Conservation (phyloP, 2,329 filamentous ascomycete genomes). For the Microthyrium microscopicum region DNA sequence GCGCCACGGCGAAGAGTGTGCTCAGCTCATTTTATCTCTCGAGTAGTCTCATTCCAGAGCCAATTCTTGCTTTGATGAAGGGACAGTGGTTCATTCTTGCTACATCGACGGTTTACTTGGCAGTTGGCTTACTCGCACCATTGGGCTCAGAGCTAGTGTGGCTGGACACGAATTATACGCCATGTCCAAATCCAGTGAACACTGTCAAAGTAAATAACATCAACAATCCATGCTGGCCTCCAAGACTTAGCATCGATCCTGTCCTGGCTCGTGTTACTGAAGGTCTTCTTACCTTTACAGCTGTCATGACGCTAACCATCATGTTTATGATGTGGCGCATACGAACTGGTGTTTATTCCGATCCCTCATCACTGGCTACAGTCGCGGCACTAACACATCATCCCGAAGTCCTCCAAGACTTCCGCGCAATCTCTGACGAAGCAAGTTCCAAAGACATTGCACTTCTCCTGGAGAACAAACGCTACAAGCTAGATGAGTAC, state of each 20-base stretch:
- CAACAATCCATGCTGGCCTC: slow-evolving; percentile 8
- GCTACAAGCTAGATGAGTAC: slow-evolving; percentile 5
- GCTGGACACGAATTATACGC: slow-evolving; percentile 7
- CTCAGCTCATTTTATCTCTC: slow-evolving; percentile 7
- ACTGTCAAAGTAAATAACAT: too few species aligned
- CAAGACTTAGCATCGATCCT: slow-evolving; percentile 6
- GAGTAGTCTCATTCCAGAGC: slow-evolving; percentile 3
- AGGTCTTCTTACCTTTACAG: slow-evolving; percentile 4
- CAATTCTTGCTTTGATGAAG: slow-evolving; percentile 4
- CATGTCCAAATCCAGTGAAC: slow-evolving; percentile 1
- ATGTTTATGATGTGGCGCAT: slow-evolving; percentile 3
- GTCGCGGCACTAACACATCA: slow-evolving; percentile 7
- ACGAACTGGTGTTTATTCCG: slow-evolving; percentile 5
- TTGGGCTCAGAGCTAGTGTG: slow-evolving; percentile 6
- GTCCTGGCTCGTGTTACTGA: slow-evolving; percentile 1
- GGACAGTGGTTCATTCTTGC: slow-evolving; percentile 7
- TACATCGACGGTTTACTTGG: slow-evolving; percentile 5
- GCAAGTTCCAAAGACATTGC: neutral
- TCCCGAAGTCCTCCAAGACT: slow-evolving; percentile 6
- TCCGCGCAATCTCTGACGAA: slow-evolving; percentile 2
- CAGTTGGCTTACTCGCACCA: slow-evolving; percentile 2
- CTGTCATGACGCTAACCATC: slow-evolving; percentile 6
- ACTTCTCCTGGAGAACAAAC: neutral
- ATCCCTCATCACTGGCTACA: slow-evolving; percentile 7
- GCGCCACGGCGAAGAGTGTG: neutral